These are phyloP conservation scores for Erigeron philadelphicus DNA, from an alignment of 140 eudicot genomes.

Conservation along the genomic window DNA sequence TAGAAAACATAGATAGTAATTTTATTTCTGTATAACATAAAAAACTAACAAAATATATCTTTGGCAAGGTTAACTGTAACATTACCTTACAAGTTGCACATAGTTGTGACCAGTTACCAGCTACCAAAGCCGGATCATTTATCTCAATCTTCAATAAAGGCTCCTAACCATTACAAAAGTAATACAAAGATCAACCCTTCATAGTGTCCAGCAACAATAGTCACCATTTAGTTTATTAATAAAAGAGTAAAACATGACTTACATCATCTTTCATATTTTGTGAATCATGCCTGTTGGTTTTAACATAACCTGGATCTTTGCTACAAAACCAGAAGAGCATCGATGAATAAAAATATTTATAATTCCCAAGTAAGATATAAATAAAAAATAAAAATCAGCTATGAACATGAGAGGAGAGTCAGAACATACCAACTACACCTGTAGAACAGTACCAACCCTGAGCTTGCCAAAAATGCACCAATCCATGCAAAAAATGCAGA, in stretches of 20 bases:
- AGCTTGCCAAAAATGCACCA: slow-evolving; percentile 64
- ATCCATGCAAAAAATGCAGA: slow-evolving; percentile 75
- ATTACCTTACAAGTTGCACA: slow-evolving; percentile 96
- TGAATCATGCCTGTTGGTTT: slow-evolving; percentile 63
- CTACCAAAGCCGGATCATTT: slow-evolving; percentile 72
- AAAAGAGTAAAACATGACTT: slow-evolving; percentile 28
- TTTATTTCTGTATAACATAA: background rate
- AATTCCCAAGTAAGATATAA: background rate
- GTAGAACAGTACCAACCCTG: slow-evolving; percentile 70
- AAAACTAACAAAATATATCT: background rate
- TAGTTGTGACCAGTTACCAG: slow-evolving; percentile 98
- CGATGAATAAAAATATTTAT: slow-evolving; percentile 16
- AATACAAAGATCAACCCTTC: background rate
- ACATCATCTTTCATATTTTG: slow-evolving; percentile 93
- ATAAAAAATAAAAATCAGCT: background rate
- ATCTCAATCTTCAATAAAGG: slow-evolving; percentile 83
- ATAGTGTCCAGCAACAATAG: slow-evolving; percentile 1
- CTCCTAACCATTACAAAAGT: slow-evolving; percentile 43
- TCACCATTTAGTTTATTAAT: slow-evolving; percentile 7
- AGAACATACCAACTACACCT: slow-evolving; percentile 78
- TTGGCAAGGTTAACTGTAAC: slow-evolving; percentile 7
- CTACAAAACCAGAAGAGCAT: slow-evolving; percentile 39
- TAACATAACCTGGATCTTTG: slow-evolving; percentile 95
- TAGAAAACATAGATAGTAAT: slow-evolving; percentile 8
- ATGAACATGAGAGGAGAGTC: background rate